phyloP scores from a whole-genome alignment of 148 eudicot species.

The Rheum nobile region DNA sequence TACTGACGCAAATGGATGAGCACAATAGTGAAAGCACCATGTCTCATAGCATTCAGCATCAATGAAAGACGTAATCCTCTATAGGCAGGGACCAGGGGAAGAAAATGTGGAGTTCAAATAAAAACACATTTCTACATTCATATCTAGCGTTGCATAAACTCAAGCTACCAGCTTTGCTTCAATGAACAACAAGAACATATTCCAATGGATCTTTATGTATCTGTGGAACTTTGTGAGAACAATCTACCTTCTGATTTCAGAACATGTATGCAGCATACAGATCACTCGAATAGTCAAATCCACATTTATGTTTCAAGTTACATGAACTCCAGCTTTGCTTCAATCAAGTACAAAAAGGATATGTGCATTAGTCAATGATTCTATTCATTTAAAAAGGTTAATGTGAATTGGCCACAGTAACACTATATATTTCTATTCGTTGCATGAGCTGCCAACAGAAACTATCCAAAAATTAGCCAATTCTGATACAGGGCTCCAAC shows the following conservation, averaged over 20 bases:
- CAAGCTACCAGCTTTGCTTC: background rate
- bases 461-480: background rate
- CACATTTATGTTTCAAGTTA: background rate
- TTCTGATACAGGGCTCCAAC: background rate
- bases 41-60: background rate
- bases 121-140: background rate
- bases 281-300: background rate
- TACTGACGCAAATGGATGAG: background rate
- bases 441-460: background rate
- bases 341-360: background rate
- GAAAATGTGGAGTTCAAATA: background rate
- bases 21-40: background rate
- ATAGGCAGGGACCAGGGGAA: background rate
- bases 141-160: background rate
- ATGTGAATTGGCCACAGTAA: background rate
- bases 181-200: background rate
- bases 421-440: background rate
- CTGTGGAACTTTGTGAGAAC: background rate
- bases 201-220: background rate
- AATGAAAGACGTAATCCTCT: background rate
- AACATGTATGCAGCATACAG: background rate
- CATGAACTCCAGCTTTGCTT: background rate
- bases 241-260: background rate
- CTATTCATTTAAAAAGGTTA: background rate
- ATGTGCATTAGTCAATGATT: background rate